These are phyloP conservation scores for Nicotiana obtusifolia DNA, from an alignment of 257 asterid species.

Conservation along the genomic window DNA sequence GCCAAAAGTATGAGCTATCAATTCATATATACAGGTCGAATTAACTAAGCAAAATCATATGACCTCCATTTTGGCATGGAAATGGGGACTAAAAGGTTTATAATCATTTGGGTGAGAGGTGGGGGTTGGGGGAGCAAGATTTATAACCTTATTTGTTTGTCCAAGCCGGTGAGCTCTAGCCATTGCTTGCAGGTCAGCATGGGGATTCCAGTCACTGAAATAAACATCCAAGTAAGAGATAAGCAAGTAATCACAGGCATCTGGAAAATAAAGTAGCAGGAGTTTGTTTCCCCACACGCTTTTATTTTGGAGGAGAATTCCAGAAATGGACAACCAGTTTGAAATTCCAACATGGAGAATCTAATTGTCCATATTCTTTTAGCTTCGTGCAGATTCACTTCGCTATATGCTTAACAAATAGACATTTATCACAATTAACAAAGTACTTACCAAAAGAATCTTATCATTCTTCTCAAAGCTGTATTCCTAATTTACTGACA, in stretches of 20 bases:
- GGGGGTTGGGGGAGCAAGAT: conserved; percentile 17
- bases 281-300: neutral
- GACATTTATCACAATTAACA: neutral
- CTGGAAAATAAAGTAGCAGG: neutral
- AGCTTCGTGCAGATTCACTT: neutral
- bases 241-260: conserved; percentile 5
- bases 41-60: conserved; percentile 11
- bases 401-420: neutral
- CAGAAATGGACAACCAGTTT: neutral
- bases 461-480: neutral
- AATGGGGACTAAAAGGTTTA: conserved; percentile 8
- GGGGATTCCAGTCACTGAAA: conserved; percentile 99
- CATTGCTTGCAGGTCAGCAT: conserved; percentile 99
- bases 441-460: neutral
- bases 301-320: neutral
- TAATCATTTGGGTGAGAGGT: neutral
- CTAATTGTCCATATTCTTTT: neutral
- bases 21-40: conserved; percentile 16
- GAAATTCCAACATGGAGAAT: neutral
- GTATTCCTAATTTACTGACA: neutral
- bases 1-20: conserved; percentile 5
- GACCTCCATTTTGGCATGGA: neutral
- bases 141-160: conserved; percentile 85
- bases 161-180: conserved; percentile 99
- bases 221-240: conserved; percentile 21